A percentile compares a stretch with the other conserved stretches of the same genome.
Evolutionary conservation across 768 basidiomycete genomes (phyloP).

Genomic region (Tephrocybe rancida): DNA sequence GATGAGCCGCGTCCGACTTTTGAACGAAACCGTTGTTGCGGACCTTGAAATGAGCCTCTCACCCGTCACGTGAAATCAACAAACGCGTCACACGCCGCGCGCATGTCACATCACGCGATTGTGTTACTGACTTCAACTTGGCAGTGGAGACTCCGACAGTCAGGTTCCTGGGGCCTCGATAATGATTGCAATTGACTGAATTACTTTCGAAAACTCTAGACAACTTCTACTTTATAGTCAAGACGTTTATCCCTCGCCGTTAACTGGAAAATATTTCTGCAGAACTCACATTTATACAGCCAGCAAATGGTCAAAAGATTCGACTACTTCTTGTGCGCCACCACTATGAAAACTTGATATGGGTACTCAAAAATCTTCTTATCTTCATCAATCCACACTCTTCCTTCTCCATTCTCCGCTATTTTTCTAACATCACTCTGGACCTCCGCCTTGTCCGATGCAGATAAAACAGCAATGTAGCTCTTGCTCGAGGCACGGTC

Average conservation of each 20-base stretch:
- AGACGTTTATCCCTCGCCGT: too few species aligned
- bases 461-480: conserved; percentile 70
- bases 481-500: conserved; percentile 83
- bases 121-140: too few species aligned
- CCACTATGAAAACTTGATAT: conserved; percentile 67
- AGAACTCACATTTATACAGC: too few species aligned
- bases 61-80: conserved; percentile 17
- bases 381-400: conserved; percentile 74
- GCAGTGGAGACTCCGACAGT: too few species aligned
- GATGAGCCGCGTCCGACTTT: conserved; percentile 11
- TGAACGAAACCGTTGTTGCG: conserved; percentile 15
- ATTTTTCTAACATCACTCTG: conserved; percentile 53
- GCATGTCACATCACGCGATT: conserved; percentile 16
- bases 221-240: too few species aligned
- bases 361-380: conserved; percentile 80
- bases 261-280: too few species aligned
- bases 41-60: conserved; percentile 16
- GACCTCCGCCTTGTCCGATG: conserved; percentile 59
- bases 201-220: too few species aligned
- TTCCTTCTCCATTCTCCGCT: conserved; percentile 59
- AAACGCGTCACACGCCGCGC: conserved; percentile 17
- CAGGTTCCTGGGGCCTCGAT: too few species aligned
- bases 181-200: too few species aligned
- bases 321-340: conserved; percentile 36
- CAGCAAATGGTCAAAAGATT: background rate